phyloP scores from a whole-genome alignment of 176 grass and related monocot species.

The Poa pratensis region DNA sequence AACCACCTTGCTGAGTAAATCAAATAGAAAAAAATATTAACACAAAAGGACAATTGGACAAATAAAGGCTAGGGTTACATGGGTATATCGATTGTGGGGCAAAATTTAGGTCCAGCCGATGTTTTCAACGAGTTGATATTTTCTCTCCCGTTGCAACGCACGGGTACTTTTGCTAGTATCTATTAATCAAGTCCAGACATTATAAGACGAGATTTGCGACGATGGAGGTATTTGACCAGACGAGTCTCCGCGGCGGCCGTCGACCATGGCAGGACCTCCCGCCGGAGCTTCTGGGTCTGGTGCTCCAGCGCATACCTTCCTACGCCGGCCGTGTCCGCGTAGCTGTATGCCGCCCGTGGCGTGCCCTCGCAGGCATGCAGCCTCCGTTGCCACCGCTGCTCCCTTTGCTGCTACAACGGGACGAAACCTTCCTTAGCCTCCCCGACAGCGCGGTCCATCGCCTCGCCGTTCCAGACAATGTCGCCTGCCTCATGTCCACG shows the following conservation, averaged over 20 bases:
- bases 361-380: background rate
- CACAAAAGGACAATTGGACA: no score
- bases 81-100: no score
- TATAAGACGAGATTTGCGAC: no score
- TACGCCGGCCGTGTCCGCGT: conserved; percentile 21
- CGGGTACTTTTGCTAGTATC: no score
- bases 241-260: background rate
- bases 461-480: background rate
- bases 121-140: no score
- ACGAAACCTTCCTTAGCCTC: background rate
- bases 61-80: no score
- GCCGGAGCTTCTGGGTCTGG: background rate
- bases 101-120: no score
- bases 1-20: no score
- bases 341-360: conserved; percentile 17
- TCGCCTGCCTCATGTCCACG: background rate
- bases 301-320: conserved; percentile 11
- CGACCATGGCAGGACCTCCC: conserved; percentile 36
- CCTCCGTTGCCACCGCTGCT: background rate
- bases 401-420: background rate
- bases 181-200: no score
- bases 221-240: background rate
- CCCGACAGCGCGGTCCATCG: background rate
- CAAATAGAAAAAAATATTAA: no score
- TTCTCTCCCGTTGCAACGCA: no score